These are phyloP conservation scores for Aspergillus fumigatiaffinis DNA, from an alignment of 2,329 filamentous ascomycete species.

Conservation along the genomic window DNA sequence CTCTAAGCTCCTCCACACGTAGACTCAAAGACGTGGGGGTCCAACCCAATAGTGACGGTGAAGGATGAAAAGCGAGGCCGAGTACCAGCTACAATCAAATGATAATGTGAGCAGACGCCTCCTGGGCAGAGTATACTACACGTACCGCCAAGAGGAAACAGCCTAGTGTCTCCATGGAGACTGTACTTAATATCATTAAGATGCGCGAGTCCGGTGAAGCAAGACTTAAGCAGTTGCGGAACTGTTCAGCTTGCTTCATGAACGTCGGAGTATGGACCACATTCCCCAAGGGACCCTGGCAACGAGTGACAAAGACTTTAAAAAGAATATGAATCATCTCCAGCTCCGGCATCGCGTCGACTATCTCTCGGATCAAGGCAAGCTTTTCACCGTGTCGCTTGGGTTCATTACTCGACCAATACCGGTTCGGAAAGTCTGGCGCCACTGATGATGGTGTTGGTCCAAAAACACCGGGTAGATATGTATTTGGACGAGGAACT, in stretches of 20 bases:
- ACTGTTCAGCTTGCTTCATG: neutral
- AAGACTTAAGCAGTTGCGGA: neutral
- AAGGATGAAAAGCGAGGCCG: neutral
- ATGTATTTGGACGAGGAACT: neutral
- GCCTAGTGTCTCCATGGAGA: neutral
- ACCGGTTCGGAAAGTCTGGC: neutral
- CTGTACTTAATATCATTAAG: neutral
- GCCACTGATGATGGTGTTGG: neutral
- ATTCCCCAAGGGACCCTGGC: neutral
- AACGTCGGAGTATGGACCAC: neutral
- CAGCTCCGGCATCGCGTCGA: neutral
- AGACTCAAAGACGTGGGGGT: neutral
- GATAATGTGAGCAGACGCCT: neutral
- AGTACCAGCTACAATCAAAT: neutral
- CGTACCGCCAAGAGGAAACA: neutral
- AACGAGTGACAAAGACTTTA: neutral
- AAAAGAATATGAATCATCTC: neutral
- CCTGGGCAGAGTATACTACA: neutral
- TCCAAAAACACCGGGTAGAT: neutral
- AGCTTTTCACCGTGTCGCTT: neutral
- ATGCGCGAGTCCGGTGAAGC: neutral
- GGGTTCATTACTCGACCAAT: neutral
- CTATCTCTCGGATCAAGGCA: neutral
- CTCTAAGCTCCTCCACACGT: neutral
- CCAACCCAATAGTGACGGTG: neutral